Evolutionary conservation across 2,329 filamentous ascomycete species (phyloP).

Genomic region (Fusarium camptoceras): DNA sequence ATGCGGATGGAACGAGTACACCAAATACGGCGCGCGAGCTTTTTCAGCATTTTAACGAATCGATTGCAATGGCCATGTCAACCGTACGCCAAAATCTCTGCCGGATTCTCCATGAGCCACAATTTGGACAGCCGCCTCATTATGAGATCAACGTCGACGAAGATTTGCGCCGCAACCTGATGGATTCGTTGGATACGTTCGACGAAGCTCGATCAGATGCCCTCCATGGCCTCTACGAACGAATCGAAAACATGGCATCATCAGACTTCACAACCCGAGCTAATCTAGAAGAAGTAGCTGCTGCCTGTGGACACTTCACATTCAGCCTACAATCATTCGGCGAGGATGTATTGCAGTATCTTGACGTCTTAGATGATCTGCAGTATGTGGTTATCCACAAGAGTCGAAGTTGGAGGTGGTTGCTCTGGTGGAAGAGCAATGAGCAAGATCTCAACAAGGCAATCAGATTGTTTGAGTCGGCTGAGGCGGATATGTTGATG

Average conservation of each 20-base stretch:
- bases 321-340: constrained; percentile 91
- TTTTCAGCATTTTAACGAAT: constrained; percentile 33
- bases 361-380: constrained; percentile 86
- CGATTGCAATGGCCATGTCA: constrained; percentile 34
- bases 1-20: fast-evolving
- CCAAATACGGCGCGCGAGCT: constrained; percentile 22
- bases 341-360: constrained; percentile 84
- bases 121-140: constrained; percentile 49
- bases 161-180: constrained; percentile 87
- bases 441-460: constrained; percentile 24
- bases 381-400: constrained; percentile 75
- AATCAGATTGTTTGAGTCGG: constrained; percentile 55
- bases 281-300: constrained; percentile 94
- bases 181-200: constrained; percentile 85
- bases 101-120: constrained; percentile 39
- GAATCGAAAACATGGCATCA: constrained; percentile 71
- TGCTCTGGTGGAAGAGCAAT: constrained; percentile 75
- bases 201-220: constrained; percentile 93
- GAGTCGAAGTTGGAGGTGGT: constrained; percentile 80
- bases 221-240: constrained; percentile 81
- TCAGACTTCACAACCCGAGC: constrained; percentile 72
- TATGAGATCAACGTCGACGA: constrained; percentile 69
- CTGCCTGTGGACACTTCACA: constrained; percentile 95
- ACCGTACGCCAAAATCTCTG: constrained; percentile 28
- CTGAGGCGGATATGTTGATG: constrained; percentile 37